Conservation (phyloP, 352 stramenopile species). For the Phytophthora citricola region DNA sequence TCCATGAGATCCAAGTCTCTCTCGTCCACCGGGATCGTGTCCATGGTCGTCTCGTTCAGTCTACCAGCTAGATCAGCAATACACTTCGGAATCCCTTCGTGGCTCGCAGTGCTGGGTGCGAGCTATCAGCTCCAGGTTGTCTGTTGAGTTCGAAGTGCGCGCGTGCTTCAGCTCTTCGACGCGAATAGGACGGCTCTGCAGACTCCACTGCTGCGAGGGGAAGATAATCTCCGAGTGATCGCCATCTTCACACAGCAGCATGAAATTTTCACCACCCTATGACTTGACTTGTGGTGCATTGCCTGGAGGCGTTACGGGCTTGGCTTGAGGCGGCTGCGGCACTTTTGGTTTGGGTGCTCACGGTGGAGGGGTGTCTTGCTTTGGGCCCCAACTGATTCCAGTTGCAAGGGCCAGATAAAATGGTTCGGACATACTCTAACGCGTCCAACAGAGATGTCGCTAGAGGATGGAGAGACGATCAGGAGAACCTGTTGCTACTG, state of each 20-base stretch:
- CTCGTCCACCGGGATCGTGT: constrained; percentile 60
- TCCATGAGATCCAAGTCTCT: constrained; percentile 44
- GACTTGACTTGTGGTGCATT: too few relatives aligned
- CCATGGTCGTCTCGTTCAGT: constrained; percentile 74
- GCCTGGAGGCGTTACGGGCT: too few relatives aligned
- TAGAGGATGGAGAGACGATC: too few relatives aligned
- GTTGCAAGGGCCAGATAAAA: too few relatives aligned
- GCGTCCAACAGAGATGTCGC: too few relatives aligned
- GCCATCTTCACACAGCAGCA: constrained; percentile 73
- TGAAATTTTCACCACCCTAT: constrained; percentile 82
- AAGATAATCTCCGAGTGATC: constrained; percentile 89
- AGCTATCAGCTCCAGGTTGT: constrained; percentile 81
- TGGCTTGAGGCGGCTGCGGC: too few relatives aligned
- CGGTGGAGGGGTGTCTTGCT: too few relatives aligned
- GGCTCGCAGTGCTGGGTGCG: constrained; percentile 67
- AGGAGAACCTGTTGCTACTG: too few relatives aligned
- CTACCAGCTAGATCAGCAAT: constrained; percentile 76
- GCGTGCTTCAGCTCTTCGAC: constrained; percentile 69
- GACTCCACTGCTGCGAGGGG: constrained; percentile 63
- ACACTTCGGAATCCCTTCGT: constrained; percentile 71
- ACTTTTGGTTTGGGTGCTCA: too few relatives aligned
- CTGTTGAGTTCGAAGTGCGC: constrained; percentile 34
- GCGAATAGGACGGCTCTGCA: constrained; percentile 67
- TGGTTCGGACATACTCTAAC: too few relatives aligned
- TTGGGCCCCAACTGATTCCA: too few relatives aligned